Base-by-base conservation (phyloP, 805 yeast genomes). In the Ogataea methanolica region DNA sequence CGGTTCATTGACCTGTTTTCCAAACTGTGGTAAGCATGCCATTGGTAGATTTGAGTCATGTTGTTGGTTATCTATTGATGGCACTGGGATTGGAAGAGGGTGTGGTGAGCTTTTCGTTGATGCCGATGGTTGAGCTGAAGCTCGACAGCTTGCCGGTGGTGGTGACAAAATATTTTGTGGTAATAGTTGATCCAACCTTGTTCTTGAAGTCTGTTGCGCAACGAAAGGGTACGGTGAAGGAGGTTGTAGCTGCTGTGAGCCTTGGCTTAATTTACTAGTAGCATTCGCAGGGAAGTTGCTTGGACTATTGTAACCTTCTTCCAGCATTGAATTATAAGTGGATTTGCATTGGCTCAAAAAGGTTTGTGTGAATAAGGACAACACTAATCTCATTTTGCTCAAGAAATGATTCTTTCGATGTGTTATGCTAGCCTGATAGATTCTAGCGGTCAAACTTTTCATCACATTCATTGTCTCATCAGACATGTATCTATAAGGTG, bases 291-390 rank as follows among this genome's bases (percentile, higher is more conserved):
- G 33, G 11, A 44, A 29, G 5, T 22, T 33, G 9, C 33, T 41
- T 16, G 23, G 22, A 21, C 45, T 44, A n/a, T 23, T n/a, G 15
- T 15, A 22, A 19, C 19, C 22, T 43, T 50, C 52, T 16, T 46
- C 50, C 3, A 44, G 43, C 19, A 57, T 33, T 5, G 45, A 19
- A 16, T 47, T 48, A 19, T 56, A 58, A 4, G 62, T 54, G 8
- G 46, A 42, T 33, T 62, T 63, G 48, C 82, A 73, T 60, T 81
- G 85, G 35, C 75, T 74, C 1, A 77, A 73, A 59, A 82, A 83
- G 0, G 87, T 81, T 55, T 81, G 85, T 15, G 78, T 71, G 54
- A 82, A 83, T 31, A 83, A 62, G 17, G 80, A 78, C 26, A 83
- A 63, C 26, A 83, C 79, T 43, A 82, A 69, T 46, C 79, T 70